Base-by-base conservation (phyloP, 345 rosid genomes). In the Rhizophora mangle region DNA sequence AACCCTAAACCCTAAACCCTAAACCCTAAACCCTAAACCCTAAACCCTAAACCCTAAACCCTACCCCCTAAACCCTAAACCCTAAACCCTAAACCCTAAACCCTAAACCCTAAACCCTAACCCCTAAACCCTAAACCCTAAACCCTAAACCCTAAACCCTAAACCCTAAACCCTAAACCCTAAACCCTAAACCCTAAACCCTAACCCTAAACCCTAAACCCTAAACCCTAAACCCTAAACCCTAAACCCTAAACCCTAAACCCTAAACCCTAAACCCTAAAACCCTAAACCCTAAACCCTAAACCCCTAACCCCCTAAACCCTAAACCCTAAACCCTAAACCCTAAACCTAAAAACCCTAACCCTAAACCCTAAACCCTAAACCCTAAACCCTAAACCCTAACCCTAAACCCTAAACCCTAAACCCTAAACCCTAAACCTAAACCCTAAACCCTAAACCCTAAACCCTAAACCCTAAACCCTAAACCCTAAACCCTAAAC, bases 281-380 rank as follows among this genome's bases (percentile, higher is more conserved):
- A n/a, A 22, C 37, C 63, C 54, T 56, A 68, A 68, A 68, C 71
- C 63, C 71, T 68, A 68, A 68, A 68, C 71, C 71, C 71, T 68
- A 68, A 68, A 61, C 75, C 75, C 64, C 55, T 64, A 64, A 64
- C 75, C 75, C n/a, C n/a, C 70, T 65, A 65, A 72, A 72, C 75
- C 75, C 75, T 64, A 72, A 72, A 56, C 75, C 75, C 70, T 56
- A 72, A 72, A 55, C 76, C 76, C 70, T 53, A 72, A 72, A 37
- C 76, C 75, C 63, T 30, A 71, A 71, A 63, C 76, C 36, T 26
- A n/a, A n/a, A 34, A 67, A 67, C 27, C 70, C 70, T 36, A 67
- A 67, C 39, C 70, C 70, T 36, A 30, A 71, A 71, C 49, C 75
- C 75, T 55, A 37, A 72, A 63, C 66, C 75, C 75, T 52, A 54